Evolutionary conservation across 306 rosid species (phyloP).

Genomic region (Inga laurina): DNA sequence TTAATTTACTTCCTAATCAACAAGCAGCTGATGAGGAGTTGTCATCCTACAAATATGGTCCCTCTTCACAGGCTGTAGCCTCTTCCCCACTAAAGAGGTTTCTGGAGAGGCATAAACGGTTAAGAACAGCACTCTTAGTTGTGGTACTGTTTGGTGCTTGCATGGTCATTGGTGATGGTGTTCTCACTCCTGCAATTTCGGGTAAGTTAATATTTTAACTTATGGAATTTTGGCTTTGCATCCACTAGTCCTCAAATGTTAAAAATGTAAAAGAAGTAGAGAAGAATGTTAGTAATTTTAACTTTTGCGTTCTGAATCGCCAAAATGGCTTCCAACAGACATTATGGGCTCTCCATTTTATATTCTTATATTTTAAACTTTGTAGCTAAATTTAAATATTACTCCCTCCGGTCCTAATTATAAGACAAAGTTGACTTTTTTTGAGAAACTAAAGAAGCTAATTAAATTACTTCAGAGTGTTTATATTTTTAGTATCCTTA

Average conservation of each 20-base stretch:
- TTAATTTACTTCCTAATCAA: conserved; percentile 78
- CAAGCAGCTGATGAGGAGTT: conserved; percentile 94
- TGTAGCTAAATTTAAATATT: background rate
- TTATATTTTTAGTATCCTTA: too few relatives aligned
- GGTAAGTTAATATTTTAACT: conserved; percentile 41
- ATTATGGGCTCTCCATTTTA: background rate
- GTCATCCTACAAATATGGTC: conserved; percentile 75
- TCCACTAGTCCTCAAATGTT: background rate
- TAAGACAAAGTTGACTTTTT: too few relatives aligned
- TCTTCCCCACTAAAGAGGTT: conserved; percentile 63
- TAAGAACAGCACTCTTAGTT: conserved; percentile 60
- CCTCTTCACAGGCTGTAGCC: conserved; percentile 50
- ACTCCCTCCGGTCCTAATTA: too few relatives aligned
- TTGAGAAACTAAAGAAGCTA: too few relatives aligned
- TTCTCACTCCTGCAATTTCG: conserved; percentile 85
- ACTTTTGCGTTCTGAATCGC: background rate
- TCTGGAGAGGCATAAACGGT: conserved; percentile 76
- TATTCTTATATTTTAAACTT: background rate
- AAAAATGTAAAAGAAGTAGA: too few relatives aligned
- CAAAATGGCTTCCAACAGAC: background rate
- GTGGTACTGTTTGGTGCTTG: conserved; percentile 76
- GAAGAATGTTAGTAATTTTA: too few relatives aligned
- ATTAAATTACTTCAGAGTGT: too few relatives aligned
- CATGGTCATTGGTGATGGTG: conserved; percentile 94
- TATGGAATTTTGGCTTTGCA: conserved; percentile 16